phyloP scores from a whole-genome alignment of 73 alveolate species.

The Symbiodinium natans region DNA sequence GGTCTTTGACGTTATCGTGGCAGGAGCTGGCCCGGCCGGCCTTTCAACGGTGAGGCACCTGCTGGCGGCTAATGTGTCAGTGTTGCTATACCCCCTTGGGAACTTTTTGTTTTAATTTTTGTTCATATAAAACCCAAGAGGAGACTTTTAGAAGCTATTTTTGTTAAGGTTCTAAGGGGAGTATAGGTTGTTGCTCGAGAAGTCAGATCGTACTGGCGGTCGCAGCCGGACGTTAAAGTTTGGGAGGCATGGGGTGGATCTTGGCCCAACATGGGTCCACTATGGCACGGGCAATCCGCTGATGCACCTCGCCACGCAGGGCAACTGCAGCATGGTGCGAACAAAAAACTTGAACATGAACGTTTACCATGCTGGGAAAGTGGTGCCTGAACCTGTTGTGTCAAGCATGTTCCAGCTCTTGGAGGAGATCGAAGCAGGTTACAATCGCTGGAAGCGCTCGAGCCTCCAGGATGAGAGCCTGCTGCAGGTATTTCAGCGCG shows the following conservation, averaged over 20 bases:
- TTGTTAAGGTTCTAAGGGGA: too few relatives aligned
- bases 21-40: constrained; percentile 80
- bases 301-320: constrained; percentile 26
- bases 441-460: constrained; percentile 14
- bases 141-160: too few relatives aligned
- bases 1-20: constrained; percentile 13
- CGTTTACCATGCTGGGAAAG: constrained; percentile 42
- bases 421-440: constrained; percentile 39
- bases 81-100: too few relatives aligned
- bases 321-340: constrained; percentile 57
- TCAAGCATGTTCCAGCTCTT: constrained; percentile 31
- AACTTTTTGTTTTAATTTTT: too few relatives aligned
- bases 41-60: constrained; percentile 46
- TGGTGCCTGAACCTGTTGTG: constrained; percentile 22
- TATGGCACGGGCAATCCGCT: constrained; percentile 66
- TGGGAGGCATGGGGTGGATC: constrained; percentile 36
- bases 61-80: not conserved
- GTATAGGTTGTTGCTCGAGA: constrained; percentile 54
- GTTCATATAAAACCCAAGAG: too few relatives aligned
- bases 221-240: constrained; percentile 40
- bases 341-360: constrained; percentile 70
- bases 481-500: constrained; percentile 45
- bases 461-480: not conserved
- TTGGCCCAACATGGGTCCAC: constrained; percentile 87
- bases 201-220: constrained; percentile 27